phyloP scores from a whole-genome alignment of 2,329 filamentous ascomycete genomes.

The Talaromyces sp. region DNA sequence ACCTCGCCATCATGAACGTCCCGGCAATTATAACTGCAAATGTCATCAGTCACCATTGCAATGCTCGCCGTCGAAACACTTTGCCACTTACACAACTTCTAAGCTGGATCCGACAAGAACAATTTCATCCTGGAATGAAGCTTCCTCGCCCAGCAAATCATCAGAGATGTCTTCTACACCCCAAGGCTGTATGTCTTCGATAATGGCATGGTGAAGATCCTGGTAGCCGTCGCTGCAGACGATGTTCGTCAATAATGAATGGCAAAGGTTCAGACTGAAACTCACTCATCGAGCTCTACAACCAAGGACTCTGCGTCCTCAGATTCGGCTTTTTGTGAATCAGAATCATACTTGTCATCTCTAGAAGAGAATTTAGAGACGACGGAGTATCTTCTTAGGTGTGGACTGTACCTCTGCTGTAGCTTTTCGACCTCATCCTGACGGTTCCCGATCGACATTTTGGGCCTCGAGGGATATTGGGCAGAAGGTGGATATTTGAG shows the following conservation, averaged over 20 bases:
- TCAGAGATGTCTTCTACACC: not conserved
- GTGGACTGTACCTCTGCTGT: not conserved
- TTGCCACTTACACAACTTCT: not conserved
- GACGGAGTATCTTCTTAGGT: not conserved
- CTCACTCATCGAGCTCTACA: not conserved
- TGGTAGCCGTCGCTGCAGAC: not conserved
- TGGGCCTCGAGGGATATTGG: not conserved
- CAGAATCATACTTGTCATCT: not conserved
- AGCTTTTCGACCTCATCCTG: not conserved
- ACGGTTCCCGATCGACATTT: not conserved
- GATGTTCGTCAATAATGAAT: not conserved
- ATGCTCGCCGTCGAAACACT: not conserved
- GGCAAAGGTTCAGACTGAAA: not conserved
- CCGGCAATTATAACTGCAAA: not conserved
- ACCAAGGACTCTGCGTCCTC: not conserved
- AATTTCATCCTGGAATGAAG: not conserved
- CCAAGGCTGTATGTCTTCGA: not conserved
- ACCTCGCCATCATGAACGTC: not conserved
- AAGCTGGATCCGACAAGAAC: not conserved
- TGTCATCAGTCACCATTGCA: not conserved
- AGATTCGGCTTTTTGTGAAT: not conserved
- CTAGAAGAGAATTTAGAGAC: not conserved
- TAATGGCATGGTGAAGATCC: not conserved
- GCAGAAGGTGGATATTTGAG: not conserved
- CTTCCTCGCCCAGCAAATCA: not conserved